A percentile compares a stretch with the other conserved stretches of the same genome.
These are phyloP conservation scores for Candolleomyces eurysporus DNA, from an alignment of 768 basidiomycete genomes.

Conservation along the genomic window DNA sequence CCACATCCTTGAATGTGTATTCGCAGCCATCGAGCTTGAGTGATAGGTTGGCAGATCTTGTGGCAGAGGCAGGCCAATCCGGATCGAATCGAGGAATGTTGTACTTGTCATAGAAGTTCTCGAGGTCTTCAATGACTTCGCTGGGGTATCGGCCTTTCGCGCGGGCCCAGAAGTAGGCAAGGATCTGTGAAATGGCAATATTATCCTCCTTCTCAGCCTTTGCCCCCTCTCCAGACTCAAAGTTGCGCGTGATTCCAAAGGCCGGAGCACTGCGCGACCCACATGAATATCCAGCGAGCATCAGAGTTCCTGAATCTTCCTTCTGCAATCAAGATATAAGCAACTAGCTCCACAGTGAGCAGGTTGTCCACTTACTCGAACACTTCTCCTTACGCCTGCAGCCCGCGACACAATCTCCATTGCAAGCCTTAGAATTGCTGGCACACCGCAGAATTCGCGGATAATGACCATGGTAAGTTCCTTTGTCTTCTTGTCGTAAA, in stretches of 20 bases:
- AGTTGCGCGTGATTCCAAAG: background rate
- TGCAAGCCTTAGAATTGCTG: too few relatives aligned
- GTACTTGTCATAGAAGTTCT: background rate
- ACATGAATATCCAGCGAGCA: background rate
- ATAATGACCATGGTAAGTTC: background rate
- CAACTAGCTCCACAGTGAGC: too few relatives aligned
- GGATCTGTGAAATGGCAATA: background rate
- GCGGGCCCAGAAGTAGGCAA: background rate
- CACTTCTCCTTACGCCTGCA: too few relatives aligned
- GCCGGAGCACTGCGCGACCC: background rate
- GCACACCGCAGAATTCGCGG: background rate
- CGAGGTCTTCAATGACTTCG: background rate
- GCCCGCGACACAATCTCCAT: too few relatives aligned
- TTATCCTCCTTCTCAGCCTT: background rate
- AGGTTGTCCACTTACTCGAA: too few relatives aligned
- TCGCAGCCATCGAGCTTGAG: background rate
- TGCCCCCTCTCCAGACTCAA: background rate
- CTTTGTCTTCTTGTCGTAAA: background rate
- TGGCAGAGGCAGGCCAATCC: background rate
- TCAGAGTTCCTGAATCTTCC: background rate
- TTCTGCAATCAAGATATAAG: too few relatives aligned
- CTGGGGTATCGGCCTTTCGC: background rate
- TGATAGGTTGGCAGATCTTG: background rate
- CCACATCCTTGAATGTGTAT: background rate
- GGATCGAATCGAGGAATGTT: background rate